A percentile compares a stretch with the other conserved stretches of the same genome.
These are phyloP conservation scores for Fusarium falciforme DNA, from an alignment of 2,329 filamentous ascomycete species.

Conservation along the genomic window DNA sequence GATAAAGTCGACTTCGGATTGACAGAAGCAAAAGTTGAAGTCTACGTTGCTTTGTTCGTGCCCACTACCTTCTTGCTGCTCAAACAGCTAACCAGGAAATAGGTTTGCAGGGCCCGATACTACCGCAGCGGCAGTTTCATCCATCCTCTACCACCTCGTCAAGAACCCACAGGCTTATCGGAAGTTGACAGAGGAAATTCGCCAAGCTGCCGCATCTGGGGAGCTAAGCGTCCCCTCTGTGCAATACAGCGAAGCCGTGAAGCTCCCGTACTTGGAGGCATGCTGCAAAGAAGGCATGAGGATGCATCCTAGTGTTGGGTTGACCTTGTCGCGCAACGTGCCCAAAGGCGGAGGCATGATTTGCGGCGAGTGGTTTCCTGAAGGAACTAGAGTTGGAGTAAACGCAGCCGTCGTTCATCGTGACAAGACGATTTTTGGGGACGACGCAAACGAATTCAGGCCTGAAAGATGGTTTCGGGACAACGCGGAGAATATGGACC, in stretches of 20 bases:
- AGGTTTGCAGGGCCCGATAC: not conserved
- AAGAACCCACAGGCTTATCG: not conserved
- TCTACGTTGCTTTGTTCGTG: not conserved
- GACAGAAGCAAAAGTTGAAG: not conserved
- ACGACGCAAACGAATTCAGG: conserved; percentile 12
- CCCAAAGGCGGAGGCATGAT: not conserved
- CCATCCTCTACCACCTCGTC: not conserved
- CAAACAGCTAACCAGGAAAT: not conserved
- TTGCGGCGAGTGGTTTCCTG: not conserved
- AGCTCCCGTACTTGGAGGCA: not conserved
- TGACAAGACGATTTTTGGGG: conserved; percentile 9
- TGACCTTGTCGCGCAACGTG: not conserved
- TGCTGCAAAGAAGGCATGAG: conserved; percentile 8
- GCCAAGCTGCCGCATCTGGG: not conserved
- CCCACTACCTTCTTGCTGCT: not conserved
- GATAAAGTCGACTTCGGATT: not conserved
- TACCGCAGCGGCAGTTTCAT: not conserved
- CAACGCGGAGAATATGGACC: not conserved
- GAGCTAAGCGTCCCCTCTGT: not conserved
- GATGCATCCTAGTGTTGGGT: conserved; percentile 6
- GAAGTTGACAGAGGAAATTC: not conserved
- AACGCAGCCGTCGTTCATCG: conserved; percentile 12
- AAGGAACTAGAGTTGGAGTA: conserved; percentile 1
- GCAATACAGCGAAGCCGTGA: not conserved
- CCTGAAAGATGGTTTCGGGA: conserved; percentile 10